Conservation (phyloP, 192 early-diverging fungal genomes). For the Haplosporangium gracile region DNA sequence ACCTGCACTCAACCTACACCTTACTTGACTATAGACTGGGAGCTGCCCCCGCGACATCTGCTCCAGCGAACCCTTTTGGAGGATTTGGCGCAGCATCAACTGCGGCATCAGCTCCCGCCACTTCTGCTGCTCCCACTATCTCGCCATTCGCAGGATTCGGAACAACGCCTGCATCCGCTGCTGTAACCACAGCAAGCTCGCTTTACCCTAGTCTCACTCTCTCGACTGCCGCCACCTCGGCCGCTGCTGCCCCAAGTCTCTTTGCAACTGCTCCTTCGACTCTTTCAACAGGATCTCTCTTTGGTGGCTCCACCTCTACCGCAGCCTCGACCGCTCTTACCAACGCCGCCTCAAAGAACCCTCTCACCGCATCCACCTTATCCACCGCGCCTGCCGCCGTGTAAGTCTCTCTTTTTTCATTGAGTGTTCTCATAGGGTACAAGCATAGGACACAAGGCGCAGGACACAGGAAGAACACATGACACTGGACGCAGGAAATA, state of each 20-base stretch:
- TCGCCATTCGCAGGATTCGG: not conserved
- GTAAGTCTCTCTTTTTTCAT: not conserved
- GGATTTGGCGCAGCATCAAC: slow-evolving; percentile 5
- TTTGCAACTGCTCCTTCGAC: slow-evolving; percentile 26
- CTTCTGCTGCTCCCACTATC: not conserved
- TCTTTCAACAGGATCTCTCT: slow-evolving; percentile 24
- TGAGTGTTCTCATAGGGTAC: too few species aligned
- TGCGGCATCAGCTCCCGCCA: slow-evolving; percentile 1
- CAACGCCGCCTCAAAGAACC: slow-evolving; percentile 24
- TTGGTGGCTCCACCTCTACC: slow-evolving; percentile 21
- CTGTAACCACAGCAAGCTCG: slow-evolving; percentile 11
- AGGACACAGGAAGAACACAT: too few species aligned
- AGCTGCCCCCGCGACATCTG: slow-evolving; percentile 9
- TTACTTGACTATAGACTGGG: not conserved
- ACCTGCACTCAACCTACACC: not conserved
- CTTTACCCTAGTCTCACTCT: slow-evolving; percentile 11
- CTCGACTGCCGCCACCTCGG: slow-evolving; percentile 4
- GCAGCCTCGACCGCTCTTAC: slow-evolving; percentile 25
- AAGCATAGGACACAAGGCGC: too few species aligned
- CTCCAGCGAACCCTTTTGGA: slow-evolving; percentile 22
- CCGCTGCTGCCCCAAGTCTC: slow-evolving; percentile 21
- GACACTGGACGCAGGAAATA: too few species aligned
- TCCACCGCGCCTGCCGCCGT: slow-evolving; percentile 8
- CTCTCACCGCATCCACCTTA: slow-evolving; percentile 17
- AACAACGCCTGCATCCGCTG: not conserved